A percentile compares a stretch with the other conserved stretches of the same genome.
These are phyloP conservation scores for Nakaseomyces kungkrabaensis DNA, from an alignment of 1,139 yeast genomes.

Conservation along the genomic window DNA sequence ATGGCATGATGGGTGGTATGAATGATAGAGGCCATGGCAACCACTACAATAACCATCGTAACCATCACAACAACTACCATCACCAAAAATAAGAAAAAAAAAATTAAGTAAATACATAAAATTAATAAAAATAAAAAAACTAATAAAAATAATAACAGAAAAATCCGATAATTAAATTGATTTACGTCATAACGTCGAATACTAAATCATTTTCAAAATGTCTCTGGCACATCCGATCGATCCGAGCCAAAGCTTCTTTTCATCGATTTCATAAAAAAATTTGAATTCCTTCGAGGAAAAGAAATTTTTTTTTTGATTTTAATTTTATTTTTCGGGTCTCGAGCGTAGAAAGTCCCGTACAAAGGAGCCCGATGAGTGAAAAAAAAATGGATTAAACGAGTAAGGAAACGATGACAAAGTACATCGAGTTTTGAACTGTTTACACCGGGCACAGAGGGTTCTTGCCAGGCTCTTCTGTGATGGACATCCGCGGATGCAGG, in stretches of 20 bases:
- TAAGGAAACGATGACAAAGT: too few species aligned
- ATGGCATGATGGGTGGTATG: slow-evolving; percentile 17
- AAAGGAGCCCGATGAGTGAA: background rate
- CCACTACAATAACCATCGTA: slow-evolving; percentile 2
- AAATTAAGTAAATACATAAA: background rate
- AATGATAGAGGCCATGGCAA: background rate
- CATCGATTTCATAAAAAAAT: background rate
- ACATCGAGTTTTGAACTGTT: too few species aligned
- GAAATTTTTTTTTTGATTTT: too few species aligned
- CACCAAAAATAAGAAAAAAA: background rate
- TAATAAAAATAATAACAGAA: background rate
- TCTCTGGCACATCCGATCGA: too few species aligned
- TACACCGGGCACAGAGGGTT: too few species aligned
- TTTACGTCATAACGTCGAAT: too few species aligned
- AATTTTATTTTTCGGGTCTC: background rate
- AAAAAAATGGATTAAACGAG: background rate
- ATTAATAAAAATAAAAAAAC: background rate
- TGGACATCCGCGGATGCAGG: too few species aligned
- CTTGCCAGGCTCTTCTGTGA: too few species aligned
- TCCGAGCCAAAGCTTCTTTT: too few species aligned
- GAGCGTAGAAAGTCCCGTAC: background rate
- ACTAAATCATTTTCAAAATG: too few species aligned
- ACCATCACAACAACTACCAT: slow-evolving; percentile 1
- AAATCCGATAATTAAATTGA: too few species aligned
- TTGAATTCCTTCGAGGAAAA: background rate